Percentiles rank a stretch among this genome's conserved stretches.
These are phyloP conservation scores for Lycium barbarum DNA, from an alignment of 257 asterid species.

Conservation along the genomic window DNA sequence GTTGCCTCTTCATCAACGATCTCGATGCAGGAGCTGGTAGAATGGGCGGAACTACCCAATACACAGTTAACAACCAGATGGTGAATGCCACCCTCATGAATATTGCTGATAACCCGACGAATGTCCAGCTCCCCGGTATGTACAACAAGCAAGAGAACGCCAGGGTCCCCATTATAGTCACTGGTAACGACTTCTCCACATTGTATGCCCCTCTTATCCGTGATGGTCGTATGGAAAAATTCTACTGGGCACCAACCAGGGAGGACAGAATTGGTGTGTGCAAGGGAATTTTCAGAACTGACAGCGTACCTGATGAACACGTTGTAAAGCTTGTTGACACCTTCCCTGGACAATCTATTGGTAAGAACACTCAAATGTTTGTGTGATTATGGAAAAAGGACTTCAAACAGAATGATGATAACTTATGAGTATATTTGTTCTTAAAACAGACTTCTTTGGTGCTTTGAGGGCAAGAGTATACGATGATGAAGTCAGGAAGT, in stretches of 20 bases:
- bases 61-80: conserved; percentile 95
- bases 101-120: conserved; percentile 91
- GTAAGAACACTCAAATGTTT: conserved; percentile 39
- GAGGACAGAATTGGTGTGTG: conserved; percentile 88
- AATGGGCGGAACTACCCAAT: conserved; percentile 87
- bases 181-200: conserved; percentile 89
- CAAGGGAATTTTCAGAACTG: conserved; percentile 78
- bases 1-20: conserved; percentile 84
- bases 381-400: background rate
- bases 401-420: background rate
- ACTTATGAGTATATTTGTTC: background rate
- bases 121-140: conserved; percentile 93
- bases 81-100: conserved; percentile 94
- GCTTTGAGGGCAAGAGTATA: conserved; percentile 90
- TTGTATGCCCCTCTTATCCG: conserved; percentile 89
- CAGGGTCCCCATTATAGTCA: conserved; percentile 79
- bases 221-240: conserved; percentile 97
- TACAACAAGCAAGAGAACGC: conserved; percentile 94
- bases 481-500: conserved; percentile 78
- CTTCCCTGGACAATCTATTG: conserved; percentile 92
- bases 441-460: conserved; percentile 74
- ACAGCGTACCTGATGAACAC: conserved; percentile 52
- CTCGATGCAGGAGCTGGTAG: conserved; percentile 94
- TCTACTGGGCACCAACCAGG: conserved; percentile 94
- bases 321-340: conserved; percentile 70